Conservation (phyloP, 176 grass and related monocot species). For the Carex scoparia region DNA sequence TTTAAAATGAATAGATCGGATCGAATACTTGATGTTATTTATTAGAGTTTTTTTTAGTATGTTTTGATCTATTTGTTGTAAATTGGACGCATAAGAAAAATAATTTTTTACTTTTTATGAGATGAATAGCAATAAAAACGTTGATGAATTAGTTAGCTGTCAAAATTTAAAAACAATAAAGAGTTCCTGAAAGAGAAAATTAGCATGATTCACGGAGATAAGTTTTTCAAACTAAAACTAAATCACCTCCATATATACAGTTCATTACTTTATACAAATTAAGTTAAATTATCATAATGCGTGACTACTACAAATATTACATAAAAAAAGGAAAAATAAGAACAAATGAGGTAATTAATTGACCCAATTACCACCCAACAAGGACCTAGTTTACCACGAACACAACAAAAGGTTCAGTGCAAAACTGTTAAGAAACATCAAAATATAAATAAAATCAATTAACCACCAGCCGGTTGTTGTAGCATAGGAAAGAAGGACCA, state of each 20-base stretch:
- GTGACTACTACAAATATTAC: neutral
- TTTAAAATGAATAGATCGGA: too few species aligned
- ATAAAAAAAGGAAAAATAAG: neutral
- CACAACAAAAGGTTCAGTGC: conserved; percentile 3
- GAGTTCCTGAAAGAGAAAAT: neutral
- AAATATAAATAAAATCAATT: conserved; percentile 5
- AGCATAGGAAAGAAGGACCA: conserved; percentile 78
- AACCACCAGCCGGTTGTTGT: conserved; percentile 56
- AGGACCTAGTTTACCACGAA: conserved; percentile 18
- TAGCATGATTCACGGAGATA: neutral
- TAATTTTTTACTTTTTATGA: too few species aligned
- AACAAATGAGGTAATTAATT: conserved; percentile 2
- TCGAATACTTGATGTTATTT: too few species aligned
- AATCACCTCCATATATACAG: conserved; percentile 6
- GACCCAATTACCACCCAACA: neutral
- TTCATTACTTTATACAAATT: conserved; percentile 8
- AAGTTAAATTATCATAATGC: neutral
- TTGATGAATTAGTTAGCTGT: too few species aligned
- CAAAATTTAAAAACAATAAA: neutral
- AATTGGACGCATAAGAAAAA: too few species aligned
- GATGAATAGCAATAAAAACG: too few species aligned
- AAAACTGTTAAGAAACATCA: neutral
- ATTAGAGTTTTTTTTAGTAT: too few species aligned
- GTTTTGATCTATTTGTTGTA: too few species aligned
- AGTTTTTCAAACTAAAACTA: conserved; percentile 2